phyloP scores from a whole-genome alignment of 208 protist species.

The Tritrichomonas foetus region DNA sequence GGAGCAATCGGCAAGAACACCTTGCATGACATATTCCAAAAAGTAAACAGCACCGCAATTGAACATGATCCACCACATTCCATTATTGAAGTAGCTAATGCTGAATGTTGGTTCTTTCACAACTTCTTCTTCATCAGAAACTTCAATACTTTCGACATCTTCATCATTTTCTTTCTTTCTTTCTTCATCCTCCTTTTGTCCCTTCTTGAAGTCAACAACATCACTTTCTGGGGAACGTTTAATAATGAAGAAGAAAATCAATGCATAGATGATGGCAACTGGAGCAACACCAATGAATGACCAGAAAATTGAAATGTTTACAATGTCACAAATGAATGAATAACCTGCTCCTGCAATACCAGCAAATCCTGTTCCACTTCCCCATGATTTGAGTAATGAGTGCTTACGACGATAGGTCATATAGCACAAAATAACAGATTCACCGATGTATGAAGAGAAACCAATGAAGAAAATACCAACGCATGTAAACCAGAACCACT shows the following conservation, averaged over 20 bases:
- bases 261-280: not conserved
- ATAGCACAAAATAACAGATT: not conserved
- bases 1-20: not conserved
- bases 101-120: not conserved
- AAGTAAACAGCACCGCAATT: slow-evolving; percentile 32
- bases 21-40: slow-evolving; percentile 1
- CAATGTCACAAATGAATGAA: not conserved
- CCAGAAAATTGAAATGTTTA: not conserved
- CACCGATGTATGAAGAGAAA: not conserved
- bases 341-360: not conserved
- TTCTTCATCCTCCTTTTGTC: not conserved
- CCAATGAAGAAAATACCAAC: not conserved
- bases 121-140: not conserved
- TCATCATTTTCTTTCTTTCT: not conserved
- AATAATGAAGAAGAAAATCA: not conserved
- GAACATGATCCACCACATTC: not conserved
- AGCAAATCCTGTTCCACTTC: not conserved
- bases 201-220: not conserved
- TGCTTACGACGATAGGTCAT: not conserved
- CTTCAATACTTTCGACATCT: not conserved
- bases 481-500: not conserved
- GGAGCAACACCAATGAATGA: slow-evolving; percentile 4
- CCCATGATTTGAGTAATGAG: not conserved
- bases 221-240: not conserved
- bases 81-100: not conserved